A percentile compares a stretch with the other conserved stretches of the same genome.
phyloP scores from a whole-genome alignment of 306 rosid genomes.

The Begonia peltatifolia region DNA sequence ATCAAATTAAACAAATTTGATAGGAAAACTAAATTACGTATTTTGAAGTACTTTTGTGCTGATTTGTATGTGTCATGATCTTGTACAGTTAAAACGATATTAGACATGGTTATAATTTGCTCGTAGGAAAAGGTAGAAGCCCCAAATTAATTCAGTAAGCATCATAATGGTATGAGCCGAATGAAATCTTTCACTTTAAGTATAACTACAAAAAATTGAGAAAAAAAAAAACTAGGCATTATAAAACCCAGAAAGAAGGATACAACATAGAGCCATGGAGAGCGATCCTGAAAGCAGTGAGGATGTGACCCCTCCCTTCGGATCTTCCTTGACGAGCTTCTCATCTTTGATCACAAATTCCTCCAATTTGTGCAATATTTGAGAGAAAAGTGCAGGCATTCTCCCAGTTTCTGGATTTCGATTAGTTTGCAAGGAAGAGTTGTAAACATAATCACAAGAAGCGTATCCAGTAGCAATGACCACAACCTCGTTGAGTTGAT shows the following conservation, averaged over 20 bases:
- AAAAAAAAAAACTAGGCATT: not conserved
- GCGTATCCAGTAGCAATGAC: conserved; percentile 85
- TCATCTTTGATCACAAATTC: conserved; percentile 44
- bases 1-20: conserved; percentile 27
- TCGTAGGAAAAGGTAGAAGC: no score
- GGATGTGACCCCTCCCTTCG: conserved; percentile 34
- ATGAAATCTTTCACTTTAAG: no score
- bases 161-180: no score
- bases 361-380: conserved; percentile 53
- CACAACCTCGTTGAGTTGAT: conserved; percentile 73
- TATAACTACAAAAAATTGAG: no score
- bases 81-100: no score
- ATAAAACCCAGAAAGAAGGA: conserved; percentile 25
- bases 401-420: conserved; percentile 36
- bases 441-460: conserved; percentile 59
- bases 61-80: no score
- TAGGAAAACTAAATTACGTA: no score
- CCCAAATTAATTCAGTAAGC: no score
- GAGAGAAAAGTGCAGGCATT: conserved; percentile 63
- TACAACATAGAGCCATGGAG: conserved; percentile 95
- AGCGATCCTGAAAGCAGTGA: conserved; percentile 74
- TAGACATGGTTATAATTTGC: no score
- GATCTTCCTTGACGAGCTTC: conserved; percentile 24
- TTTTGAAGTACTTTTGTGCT: no score
- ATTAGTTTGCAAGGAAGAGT: conserved; percentile 37